Percentiles rank a stretch among this genome's conserved stretches.
Conservation (phyloP, 441 rosid species). For the Euphorbia schlechtendalii region DNA sequence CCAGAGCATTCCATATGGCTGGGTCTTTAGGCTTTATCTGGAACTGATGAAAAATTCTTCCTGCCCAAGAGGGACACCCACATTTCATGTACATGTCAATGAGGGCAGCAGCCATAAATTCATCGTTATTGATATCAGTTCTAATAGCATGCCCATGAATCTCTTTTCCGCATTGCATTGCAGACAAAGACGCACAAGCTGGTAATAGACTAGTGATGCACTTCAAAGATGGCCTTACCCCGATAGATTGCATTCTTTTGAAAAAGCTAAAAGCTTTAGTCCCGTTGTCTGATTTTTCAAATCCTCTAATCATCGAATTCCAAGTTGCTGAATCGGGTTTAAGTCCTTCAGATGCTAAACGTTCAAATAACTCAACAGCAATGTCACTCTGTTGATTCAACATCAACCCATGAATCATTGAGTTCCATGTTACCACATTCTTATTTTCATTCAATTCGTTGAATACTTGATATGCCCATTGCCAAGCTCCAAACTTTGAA, state of each 20-base stretch:
- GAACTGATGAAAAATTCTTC: conserved; percentile 38
- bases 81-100: conserved; percentile 67
- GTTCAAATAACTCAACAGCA: conserved; percentile 46
- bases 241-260: conserved; percentile 44
- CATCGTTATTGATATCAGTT: conserved; percentile 32
- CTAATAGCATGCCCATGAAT: conserved; percentile 46
- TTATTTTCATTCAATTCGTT: conserved; percentile 35
- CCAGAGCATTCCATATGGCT: conserved; percentile 65
- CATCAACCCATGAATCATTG: conserved; percentile 57
- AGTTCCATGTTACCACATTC: conserved; percentile 58
- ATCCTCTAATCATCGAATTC: conserved; percentile 65
- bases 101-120: conserved; percentile 47
- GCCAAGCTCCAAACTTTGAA: conserved; percentile 41
- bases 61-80: conserved; percentile 40
- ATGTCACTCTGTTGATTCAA: conserved; percentile 37
- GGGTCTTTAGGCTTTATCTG: conserved; percentile 50
- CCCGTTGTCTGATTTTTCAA: conserved; percentile 46
- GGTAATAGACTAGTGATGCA: conserved; percentile 56
- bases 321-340: conserved; percentile 63
- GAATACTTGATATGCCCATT: conserved; percentile 39
- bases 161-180: conserved; percentile 48
- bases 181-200: conserved; percentile 52
- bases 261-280: conserved; percentile 46
- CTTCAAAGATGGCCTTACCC: conserved; percentile 40
- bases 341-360: conserved; percentile 38